Evolutionary conservation across 1,284 basidiomycete genomes (phyloP).

Genomic region (Sparassis latifolia): DNA sequence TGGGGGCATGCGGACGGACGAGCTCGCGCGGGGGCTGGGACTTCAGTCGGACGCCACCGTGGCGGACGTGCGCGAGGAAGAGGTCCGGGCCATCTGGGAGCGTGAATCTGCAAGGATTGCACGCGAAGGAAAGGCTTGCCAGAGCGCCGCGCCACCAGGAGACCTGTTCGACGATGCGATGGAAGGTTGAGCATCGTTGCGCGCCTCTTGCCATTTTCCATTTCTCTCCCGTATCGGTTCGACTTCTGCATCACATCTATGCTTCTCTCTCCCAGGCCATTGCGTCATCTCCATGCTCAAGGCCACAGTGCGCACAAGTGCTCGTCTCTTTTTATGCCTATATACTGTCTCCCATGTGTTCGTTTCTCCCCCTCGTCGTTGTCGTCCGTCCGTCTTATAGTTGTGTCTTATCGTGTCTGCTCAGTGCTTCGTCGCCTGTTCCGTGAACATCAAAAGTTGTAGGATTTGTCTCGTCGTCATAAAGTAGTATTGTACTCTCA

Average conservation of each 20-base stretch:
- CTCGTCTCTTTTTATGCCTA: neutral
- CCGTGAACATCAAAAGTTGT: too few relatives aligned
- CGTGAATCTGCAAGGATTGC: constrained; percentile 50
- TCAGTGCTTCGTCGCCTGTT: too few relatives aligned
- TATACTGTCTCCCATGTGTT: neutral
- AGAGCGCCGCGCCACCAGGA: constrained; percentile 10
- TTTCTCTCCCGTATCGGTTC: constrained; percentile 4
- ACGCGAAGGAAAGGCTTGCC: constrained; percentile 43
- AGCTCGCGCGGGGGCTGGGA: constrained; percentile 60
- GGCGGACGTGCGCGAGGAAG: constrained; percentile 54
- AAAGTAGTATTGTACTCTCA: too few relatives aligned
- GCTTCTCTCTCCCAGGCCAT: neutral
- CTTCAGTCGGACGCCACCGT: constrained; percentile 28
- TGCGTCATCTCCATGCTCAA: neutral
- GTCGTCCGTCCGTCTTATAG: too few relatives aligned
- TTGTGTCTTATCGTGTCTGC: too few relatives aligned
- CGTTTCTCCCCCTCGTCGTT: too few relatives aligned
- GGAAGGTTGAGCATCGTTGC: constrained; percentile 33
- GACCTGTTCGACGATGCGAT: constrained; percentile 49
- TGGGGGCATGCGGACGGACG: constrained; percentile 53
- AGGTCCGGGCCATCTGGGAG: constrained; percentile 61
- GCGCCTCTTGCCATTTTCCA: neutral
- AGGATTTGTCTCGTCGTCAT: too few relatives aligned
- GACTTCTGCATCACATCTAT: constrained; percentile 3
- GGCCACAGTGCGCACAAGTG: too few relatives aligned